A percentile compares a stretch with the other conserved stretches of the same genome.
These are phyloP conservation scores for Bipolaris gigantea DNA, from an alignment of 2,329 filamentous ascomycete species.

Conservation along the genomic window DNA sequence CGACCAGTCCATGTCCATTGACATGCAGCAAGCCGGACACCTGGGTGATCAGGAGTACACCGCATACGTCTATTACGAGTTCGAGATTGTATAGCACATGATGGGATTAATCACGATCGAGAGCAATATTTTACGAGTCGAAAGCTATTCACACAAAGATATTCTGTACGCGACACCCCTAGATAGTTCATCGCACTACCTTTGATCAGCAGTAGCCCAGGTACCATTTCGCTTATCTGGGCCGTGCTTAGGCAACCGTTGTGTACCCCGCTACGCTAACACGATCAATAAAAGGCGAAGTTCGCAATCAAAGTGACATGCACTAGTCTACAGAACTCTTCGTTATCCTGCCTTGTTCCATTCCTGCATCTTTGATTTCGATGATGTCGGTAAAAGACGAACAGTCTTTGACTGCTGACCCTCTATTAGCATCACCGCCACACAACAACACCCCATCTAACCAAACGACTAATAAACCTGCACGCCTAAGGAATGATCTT, in stretches of 20 bases:
- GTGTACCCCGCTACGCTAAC: not conserved
- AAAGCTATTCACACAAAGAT: not conserved
- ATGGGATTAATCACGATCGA: not conserved
- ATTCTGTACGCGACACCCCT: not conserved
- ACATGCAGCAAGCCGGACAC: slow-evolving; percentile 76
- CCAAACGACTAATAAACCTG: too few species aligned
- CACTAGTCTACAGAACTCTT: not conserved
- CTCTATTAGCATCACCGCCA: not conserved
- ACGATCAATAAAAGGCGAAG: not conserved
- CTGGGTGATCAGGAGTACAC: slow-evolving; percentile 84
- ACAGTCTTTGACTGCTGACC: too few species aligned
- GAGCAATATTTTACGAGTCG: not conserved
- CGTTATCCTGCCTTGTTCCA: not conserved
- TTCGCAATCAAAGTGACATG: not conserved
- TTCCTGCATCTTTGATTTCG: not conserved
- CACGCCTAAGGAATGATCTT: not conserved
- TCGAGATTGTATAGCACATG: slow-evolving; percentile 65
- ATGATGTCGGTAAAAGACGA: not conserved
- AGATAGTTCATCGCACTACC: not conserved
- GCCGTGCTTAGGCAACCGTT: not conserved
- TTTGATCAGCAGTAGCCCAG: not conserved
- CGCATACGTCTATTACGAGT: slow-evolving; percentile 95
- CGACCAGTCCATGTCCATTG: slow-evolving; percentile 74
- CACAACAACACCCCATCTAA: not conserved
- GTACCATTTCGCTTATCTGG: not conserved